Conservation (phyloP, 768 basidiomycete species). For the Boletus reticulatus region DNA sequence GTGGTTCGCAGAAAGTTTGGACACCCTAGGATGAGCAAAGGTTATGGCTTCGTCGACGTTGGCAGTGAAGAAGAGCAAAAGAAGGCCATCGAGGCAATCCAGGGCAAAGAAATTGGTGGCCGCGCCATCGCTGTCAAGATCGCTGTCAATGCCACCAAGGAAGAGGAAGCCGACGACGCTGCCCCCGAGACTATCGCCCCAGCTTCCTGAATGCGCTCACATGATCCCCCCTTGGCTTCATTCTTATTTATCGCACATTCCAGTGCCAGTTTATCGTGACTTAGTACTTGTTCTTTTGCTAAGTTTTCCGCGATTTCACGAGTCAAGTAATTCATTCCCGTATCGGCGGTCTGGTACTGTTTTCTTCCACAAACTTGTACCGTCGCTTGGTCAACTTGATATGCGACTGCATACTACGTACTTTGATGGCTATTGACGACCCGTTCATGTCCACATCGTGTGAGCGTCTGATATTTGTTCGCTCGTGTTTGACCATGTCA, state of each 20-base stretch:
- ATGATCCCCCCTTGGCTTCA: conserved; percentile 25
- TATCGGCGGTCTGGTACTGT: conserved; percentile 47
- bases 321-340: conserved; percentile 29
- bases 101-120: conserved; percentile 87
- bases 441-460: conserved; percentile 15
- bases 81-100: conserved; percentile 83
- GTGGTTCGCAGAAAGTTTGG: conserved; percentile 88
- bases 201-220: conserved; percentile 20
- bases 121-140: conserved; percentile 91
- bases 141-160: conserved; percentile 80
- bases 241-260: conserved; percentile 26
- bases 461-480: conserved; percentile 22
- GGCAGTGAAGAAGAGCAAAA: conserved; percentile 85
- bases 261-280: conserved; percentile 27
- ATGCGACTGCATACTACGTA: conserved; percentile 24
- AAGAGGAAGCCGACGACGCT: conserved; percentile 48
- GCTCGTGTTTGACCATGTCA: conserved; percentile 46
- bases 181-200: conserved; percentile 32
- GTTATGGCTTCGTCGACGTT: conserved; percentile 98
- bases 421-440: conserved; percentile 31
- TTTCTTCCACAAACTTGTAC: conserved; percentile 33
- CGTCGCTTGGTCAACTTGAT: conserved; percentile 29
- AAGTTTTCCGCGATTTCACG: conserved; percentile 37
- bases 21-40: conserved; percentile 85
- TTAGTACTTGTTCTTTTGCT: conserved; percentile 34